Evolutionary conservation across 129 eudicot genomes (phyloP).

Genomic region (Gnaphalium uliginosum): DNA sequence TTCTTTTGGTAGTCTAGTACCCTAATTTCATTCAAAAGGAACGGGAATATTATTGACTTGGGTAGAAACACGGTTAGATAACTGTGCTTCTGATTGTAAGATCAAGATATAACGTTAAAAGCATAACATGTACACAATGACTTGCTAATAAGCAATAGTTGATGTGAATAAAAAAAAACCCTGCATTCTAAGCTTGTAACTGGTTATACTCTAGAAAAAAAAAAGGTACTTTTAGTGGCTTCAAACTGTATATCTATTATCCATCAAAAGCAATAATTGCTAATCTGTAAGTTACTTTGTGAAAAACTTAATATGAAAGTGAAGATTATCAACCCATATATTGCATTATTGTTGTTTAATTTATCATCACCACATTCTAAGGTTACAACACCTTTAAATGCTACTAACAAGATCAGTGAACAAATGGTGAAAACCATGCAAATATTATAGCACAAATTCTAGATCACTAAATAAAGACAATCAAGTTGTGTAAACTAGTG

Average conservation of each 20-base stretch:
- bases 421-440: neutral
- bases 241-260: neutral
- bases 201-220: neutral
- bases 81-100: neutral
- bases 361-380: neutral
- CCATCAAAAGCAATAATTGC: neutral
- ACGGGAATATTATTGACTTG: neutral
- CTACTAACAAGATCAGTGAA: neutral
- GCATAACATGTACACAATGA: neutral
- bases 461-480: constrained; percentile 13
- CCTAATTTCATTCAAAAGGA: constrained; percentile 3
- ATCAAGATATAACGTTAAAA: neutral
- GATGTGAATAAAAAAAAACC: neutral
- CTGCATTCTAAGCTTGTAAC: neutral
- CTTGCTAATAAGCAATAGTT: neutral
- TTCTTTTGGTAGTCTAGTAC: neutral
- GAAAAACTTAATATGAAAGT: neutral
- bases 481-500: constrained; percentile 13
- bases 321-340: neutral
- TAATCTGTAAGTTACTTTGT: neutral
- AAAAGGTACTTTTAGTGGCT: neutral
- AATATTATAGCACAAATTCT: neutral
- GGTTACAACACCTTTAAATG: neutral
- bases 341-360: neutral
- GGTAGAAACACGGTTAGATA: neutral